A percentile compares a stretch with the other conserved stretches of the same genome.
These are phyloP conservation scores for Clarireedia hainanense DNA, from an alignment of 2,329 filamentous ascomycete species.

Conservation along the genomic window DNA sequence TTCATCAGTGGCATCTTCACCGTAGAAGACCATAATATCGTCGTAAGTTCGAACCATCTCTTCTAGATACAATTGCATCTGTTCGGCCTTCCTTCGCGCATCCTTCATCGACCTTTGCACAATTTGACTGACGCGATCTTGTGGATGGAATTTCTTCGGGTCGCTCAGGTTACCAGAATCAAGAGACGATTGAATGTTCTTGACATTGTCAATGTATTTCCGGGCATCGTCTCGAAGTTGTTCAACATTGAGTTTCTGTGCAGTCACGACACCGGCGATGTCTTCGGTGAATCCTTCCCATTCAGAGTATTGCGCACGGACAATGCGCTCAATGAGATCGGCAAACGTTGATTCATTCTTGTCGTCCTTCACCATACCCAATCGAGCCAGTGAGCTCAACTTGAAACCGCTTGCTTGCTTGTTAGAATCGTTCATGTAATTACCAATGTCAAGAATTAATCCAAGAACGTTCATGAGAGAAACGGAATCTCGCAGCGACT, in stretches of 20 bases:
- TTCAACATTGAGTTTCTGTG: slow-evolving; percentile 92
- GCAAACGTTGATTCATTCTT: slow-evolving; percentile 97
- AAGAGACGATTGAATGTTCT: slow-evolving; percentile 84
- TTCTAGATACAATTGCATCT: slow-evolving; percentile 87
- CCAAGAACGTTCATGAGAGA: slow-evolving; percentile 93
- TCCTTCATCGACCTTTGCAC: slow-evolving; percentile 96
- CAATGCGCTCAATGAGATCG: slow-evolving; percentile 92
- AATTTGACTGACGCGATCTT: slow-evolving; percentile 87
- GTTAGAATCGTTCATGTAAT: slow-evolving; percentile 99
- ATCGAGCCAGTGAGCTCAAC: slow-evolving; percentile 80
- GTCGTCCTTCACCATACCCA: slow-evolving; percentile 98
- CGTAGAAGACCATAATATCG: slow-evolving; percentile 94
- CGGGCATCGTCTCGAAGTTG: slow-evolving; percentile 80
- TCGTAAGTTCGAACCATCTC: slow-evolving; percentile 89
- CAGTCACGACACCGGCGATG: slow-evolving; percentile 67
- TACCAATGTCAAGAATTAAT: slow-evolving; percentile 93
- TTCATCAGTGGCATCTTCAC: slow-evolving; percentile 86
- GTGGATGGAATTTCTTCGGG: slow-evolving; percentile 94
- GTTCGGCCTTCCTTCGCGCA: slow-evolving; percentile 87
- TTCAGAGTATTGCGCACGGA: slow-evolving; percentile 91
- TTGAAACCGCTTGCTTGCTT: slow-evolving; percentile 99
- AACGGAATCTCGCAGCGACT: slow-evolving; percentile 83
- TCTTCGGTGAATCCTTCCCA: slow-evolving; percentile 87
- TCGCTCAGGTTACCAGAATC: slow-evolving; percentile 93
- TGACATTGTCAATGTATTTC: slow-evolving; percentile 90